Percentiles rank a stretch among this genome's conserved stretches.
Conservation (phyloP, 2,329 filamentous ascomycete species). For the Zasmidium cellare region DNA sequence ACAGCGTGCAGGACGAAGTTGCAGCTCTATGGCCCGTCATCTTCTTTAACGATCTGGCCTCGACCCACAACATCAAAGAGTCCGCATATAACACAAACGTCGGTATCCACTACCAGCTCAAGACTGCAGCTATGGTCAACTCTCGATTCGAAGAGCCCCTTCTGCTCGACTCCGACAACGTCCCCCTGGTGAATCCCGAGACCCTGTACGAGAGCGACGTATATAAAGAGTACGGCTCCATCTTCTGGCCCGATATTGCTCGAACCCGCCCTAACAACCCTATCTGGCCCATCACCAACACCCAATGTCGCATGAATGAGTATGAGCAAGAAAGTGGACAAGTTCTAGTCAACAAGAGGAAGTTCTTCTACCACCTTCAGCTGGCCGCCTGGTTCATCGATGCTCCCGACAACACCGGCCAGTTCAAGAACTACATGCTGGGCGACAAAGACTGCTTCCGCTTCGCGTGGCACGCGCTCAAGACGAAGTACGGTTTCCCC, state of each 20-base stretch:
- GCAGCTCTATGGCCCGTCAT: slow-evolving; percentile 22
- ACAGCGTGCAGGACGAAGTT: slow-evolving; percentile 20
- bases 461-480: slow-evolving; percentile 39
- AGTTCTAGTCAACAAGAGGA: slow-evolving; percentile 38
- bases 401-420: slow-evolving; percentile 14
- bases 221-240: slow-evolving; percentile 33
- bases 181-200: slow-evolving; percentile 34
- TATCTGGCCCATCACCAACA: slow-evolving; percentile 39
- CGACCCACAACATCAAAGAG: slow-evolving; percentile 21
- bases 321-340: slow-evolving; percentile 40
- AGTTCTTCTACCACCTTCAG: slow-evolving; percentile 41
- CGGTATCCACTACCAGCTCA: slow-evolving; percentile 32
- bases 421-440: slow-evolving; percentile 34
- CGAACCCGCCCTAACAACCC: slow-evolving; percentile 35
- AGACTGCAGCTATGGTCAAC: slow-evolving; percentile 38
- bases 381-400: slow-evolving; percentile 37
- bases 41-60: slow-evolving; percentile 33
- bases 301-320: slow-evolving; percentile 37
- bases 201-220: slow-evolving; percentile 31
- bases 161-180: slow-evolving; percentile 40
- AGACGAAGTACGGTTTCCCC: slow-evolving; percentile 34
- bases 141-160: slow-evolving; percentile 38
- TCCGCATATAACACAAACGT: slow-evolving; percentile 18
- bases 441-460: slow-evolving; percentile 41
- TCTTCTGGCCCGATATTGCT: slow-evolving; percentile 42